A percentile compares a stretch with the other conserved stretches of the same genome.
Conservation (phyloP, 192 early-diverging fungal genomes). For the Coemansia javaensis region DNA sequence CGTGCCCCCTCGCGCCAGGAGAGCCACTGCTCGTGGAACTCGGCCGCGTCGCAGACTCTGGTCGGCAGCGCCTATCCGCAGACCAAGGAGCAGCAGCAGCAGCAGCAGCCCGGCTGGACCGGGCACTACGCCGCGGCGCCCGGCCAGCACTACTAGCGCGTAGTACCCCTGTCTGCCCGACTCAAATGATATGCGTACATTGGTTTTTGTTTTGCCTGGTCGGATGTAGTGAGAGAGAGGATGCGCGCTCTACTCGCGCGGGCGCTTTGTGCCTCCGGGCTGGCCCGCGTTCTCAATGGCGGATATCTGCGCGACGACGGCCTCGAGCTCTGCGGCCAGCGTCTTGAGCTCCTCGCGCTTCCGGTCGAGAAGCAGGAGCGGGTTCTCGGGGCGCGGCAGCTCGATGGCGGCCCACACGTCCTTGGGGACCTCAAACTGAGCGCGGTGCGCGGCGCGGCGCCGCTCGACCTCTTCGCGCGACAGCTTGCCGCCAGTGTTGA, state of each 20-base stretch:
- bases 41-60: not conserved
- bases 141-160: too few species aligned
- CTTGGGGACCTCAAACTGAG: conserved; percentile 67
- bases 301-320: conserved; percentile 56
- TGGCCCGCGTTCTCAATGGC: conserved; percentile 2
- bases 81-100: conserved; percentile 6
- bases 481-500: conserved; percentile 81
- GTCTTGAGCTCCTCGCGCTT: conserved; percentile 59
- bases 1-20: conserved; percentile 7
- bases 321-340: conserved; percentile 56
- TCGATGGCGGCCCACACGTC: conserved; percentile 68
- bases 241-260: conserved; percentile 26
- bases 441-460: conserved; percentile 68
- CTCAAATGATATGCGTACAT: too few species aligned
- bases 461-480: conserved; percentile 69
- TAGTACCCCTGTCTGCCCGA: too few species aligned
- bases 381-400: conserved; percentile 67
- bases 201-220: not conserved
- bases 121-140: too few species aligned
- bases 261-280: conserved; percentile 22
- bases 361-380: conserved; percentile 55
- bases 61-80: conserved; percentile 2
- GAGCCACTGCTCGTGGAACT: conserved; percentile 8
- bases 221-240: not conserved
- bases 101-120: conserved; percentile 4